phyloP scores from a whole-genome alignment of 805 yeast species.

The Metschnikowia peoriensis region DNA sequence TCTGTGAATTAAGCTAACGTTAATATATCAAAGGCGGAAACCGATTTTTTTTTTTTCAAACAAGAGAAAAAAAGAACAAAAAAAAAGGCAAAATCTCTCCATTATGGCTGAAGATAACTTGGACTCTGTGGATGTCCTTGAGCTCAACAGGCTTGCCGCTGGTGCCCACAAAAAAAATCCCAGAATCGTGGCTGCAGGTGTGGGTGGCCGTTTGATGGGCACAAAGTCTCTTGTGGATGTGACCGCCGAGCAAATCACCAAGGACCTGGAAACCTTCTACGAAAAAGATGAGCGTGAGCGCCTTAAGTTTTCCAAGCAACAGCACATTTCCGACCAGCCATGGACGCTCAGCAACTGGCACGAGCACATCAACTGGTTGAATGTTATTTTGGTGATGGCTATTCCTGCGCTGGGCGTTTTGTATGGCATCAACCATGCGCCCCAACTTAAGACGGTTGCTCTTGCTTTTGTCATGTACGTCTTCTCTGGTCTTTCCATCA shows the following conservation, averaged over 20 bases:
- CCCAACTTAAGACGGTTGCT: conserved; percentile 50
- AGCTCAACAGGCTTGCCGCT: conserved; percentile 77
- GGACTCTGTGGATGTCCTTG: conserved; percentile 55
- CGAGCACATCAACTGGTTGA: conserved; percentile 76
- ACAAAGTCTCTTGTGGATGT: conserved; percentile 68
- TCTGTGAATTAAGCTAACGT: not conserved
- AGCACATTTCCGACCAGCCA: conserved; percentile 74
- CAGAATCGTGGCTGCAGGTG: conserved; percentile 74
- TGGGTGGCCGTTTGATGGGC: conserved; percentile 79
- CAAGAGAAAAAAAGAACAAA: not conserved
- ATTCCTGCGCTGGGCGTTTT: conserved; percentile 57
- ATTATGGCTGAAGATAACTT: conserved; percentile 14
- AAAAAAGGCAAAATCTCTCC: conserved; percentile 8
- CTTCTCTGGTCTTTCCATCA: conserved; percentile 70
- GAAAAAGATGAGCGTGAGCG: conserved; percentile 41
- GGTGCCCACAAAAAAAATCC: conserved; percentile 70
- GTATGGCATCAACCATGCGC: conserved; percentile 45
- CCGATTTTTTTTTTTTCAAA: not conserved
- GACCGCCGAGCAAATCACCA: conserved; percentile 60
- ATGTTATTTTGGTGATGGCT: conserved; percentile 59
- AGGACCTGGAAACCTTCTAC: conserved; percentile 41
- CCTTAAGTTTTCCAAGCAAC: conserved; percentile 36
- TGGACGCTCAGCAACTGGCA: conserved; percentile 75
- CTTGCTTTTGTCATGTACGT: conserved; percentile 55
- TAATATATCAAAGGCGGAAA: not conserved